Percentiles rank a stretch among this genome's conserved stretches.
Conservation (phyloP, 148 eudicot genomes). For the Arctostaphylos glauca region DNA sequence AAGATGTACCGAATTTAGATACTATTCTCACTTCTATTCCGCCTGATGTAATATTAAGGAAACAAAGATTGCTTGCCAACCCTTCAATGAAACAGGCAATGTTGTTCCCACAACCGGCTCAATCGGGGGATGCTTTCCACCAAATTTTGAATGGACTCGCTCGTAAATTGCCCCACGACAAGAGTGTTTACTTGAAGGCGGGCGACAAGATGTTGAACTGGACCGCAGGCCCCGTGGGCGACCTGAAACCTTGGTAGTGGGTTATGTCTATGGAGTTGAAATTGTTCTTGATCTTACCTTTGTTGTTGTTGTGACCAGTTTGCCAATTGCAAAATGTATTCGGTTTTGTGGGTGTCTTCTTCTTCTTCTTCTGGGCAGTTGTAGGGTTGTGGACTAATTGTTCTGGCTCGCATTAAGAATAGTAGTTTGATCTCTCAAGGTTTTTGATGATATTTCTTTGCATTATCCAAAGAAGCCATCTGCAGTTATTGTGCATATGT, state of each 20-base stretch:
- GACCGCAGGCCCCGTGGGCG: conserved; percentile 95
- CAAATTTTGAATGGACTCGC: conserved; percentile 96
- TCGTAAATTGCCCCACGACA: conserved; percentile 79
- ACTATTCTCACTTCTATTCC: conserved; percentile 84
- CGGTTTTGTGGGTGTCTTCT: background rate
- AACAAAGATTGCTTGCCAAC: conserved; percentile 89
- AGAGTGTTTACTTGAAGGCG: conserved; percentile 49
- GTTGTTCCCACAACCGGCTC: conserved; percentile 96
- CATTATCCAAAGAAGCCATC: background rate
- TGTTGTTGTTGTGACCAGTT: background rate
- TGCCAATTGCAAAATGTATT: background rate
- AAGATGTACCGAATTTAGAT: conserved; percentile 87
- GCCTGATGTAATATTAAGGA: conserved; percentile 79
- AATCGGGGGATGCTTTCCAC: conserved; percentile 93
- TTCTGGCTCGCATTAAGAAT: background rate
- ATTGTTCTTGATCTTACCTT: background rate
- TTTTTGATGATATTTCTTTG: background rate
- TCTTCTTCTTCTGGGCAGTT: background rate
- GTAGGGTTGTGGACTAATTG: background rate
- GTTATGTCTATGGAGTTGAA: background rate
- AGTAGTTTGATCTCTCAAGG: background rate
- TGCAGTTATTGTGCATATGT: background rate
- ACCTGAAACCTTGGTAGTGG: conserved; percentile 90
- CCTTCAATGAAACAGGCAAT: conserved; percentile 98
- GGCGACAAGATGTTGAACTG: conserved; percentile 81